phyloP scores from a whole-genome alignment of 768 basidiomycete species.

The Lentinus tigrinus region DNA sequence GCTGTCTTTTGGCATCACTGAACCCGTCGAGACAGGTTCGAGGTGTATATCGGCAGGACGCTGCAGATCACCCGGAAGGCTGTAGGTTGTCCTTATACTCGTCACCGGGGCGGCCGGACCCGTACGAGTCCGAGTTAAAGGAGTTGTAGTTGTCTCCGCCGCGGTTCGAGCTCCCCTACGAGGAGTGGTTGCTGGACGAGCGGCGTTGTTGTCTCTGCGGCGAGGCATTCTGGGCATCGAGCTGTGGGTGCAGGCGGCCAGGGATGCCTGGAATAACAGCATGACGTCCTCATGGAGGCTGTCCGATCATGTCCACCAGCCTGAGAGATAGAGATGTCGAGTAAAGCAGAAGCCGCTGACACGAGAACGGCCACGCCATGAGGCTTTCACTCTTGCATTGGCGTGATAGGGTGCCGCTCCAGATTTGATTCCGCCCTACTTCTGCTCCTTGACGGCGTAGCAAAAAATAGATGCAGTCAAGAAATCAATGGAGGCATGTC shows the following conservation, averaged over 20 bases:
- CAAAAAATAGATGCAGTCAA: slow-evolving; percentile 41
- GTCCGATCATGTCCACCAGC: neutral
- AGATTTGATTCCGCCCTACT: slow-evolving; percentile 50
- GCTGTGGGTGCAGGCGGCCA: neutral
- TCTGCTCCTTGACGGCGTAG: slow-evolving; percentile 44
- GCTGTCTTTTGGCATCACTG: too few relatives aligned
- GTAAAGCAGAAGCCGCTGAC: neutral
- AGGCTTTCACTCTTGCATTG: neutral
- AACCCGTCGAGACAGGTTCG: too few relatives aligned
- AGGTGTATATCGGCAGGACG: too few relatives aligned
- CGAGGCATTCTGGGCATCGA: neutral
- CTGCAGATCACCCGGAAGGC: too few relatives aligned
- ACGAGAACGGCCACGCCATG: neutral
- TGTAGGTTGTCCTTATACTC: too few relatives aligned
- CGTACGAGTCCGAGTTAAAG: slow-evolving; percentile 5
- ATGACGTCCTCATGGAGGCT: neutral
- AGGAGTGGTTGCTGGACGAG: neutral
- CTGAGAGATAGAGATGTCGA: neutral
- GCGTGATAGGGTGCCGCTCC: slow-evolving; percentile 50
- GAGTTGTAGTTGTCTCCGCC: slow-evolving; percentile 12
- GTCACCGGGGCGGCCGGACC: slow-evolving; percentile 5
- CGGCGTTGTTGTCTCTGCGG: neutral
- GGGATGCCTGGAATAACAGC: neutral
- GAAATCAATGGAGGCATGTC: slow-evolving; percentile 35
- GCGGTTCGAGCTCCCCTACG: neutral